These are phyloP conservation scores for Phyllosticta citrichinensis DNA, from an alignment of 2,329 filamentous ascomycete species.

Conservation along the genomic window DNA sequence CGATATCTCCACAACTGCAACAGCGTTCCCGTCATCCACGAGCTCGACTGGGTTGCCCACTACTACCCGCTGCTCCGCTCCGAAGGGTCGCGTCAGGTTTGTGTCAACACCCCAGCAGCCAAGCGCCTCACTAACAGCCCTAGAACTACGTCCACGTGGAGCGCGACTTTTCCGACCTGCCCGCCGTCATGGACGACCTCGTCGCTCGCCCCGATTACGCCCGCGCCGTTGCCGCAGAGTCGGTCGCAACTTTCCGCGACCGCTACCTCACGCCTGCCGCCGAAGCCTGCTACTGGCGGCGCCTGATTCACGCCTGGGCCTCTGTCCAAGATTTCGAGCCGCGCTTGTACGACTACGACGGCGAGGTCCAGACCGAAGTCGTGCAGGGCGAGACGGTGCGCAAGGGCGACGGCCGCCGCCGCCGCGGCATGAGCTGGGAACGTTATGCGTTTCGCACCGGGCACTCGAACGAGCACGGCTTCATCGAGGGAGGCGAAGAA, in stretches of 20 bases:
- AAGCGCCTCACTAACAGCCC: conserved; percentile 8
- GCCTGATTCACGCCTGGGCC: conserved; percentile 25
- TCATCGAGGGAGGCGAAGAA: background rate
- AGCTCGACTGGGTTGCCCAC: conserved; percentile 39
- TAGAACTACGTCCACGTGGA: conserved; percentile 43
- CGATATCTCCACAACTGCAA: conserved; percentile 26
- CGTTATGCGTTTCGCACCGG: conserved; percentile 2
- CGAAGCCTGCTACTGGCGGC: conserved; percentile 47
- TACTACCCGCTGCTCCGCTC: conserved; percentile 38
- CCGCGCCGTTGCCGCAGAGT: conserved; percentile 41
- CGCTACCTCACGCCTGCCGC: conserved; percentile 45
- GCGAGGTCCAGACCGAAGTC: background rate
- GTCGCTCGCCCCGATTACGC: conserved; percentile 34
- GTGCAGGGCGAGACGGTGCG: conserved; percentile 2
- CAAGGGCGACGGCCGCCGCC: background rate
- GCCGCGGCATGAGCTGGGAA: conserved; percentile 7
- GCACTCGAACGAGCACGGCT: conserved; percentile 3
- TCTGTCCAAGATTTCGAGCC: conserved; percentile 3
- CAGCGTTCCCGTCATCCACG: conserved; percentile 41
- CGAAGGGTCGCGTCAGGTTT: conserved; percentile 25
- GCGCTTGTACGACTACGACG: background rate
- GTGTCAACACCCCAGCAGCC: background rate
- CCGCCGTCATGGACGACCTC: conserved; percentile 30
- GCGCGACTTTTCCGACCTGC: conserved; percentile 33
- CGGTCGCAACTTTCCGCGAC: conserved; percentile 39